Conservation (phyloP, 768 basidiomycete species). For the Tricholoma saponaceum region DNA sequence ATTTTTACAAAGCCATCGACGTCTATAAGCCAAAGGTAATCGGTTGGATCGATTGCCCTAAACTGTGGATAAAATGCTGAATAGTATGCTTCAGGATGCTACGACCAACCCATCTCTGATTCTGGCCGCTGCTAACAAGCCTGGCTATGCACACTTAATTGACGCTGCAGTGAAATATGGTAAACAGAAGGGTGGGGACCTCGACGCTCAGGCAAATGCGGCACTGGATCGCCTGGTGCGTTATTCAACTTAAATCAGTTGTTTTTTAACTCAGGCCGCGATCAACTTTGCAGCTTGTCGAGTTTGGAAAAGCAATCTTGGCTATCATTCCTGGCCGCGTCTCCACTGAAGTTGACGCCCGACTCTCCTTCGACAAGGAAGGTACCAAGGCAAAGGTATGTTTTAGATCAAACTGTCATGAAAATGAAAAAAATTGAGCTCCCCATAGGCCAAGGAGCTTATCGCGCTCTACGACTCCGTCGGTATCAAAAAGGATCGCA, state of each 20-base stretch:
- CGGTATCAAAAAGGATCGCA: slow-evolving; percentile 89
- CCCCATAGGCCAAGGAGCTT: slow-evolving; percentile 66
- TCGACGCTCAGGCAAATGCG: slow-evolving; percentile 71
- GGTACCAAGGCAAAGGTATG: slow-evolving; percentile 82
- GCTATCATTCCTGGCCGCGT: slow-evolving; percentile 96
- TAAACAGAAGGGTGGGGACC: slow-evolving; percentile 75
- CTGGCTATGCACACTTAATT: slow-evolving; percentile 79
- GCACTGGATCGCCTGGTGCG: slow-evolving; percentile 88
- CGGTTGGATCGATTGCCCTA: not conserved
- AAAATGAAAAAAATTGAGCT: not conserved
- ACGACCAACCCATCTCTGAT: slow-evolving; percentile 98
- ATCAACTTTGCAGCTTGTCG: slow-evolving; percentile 73
- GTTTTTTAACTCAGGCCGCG: not conserved
- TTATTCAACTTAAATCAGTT: slow-evolving; percentile 9
- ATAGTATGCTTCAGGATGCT: slow-evolving; percentile 62
- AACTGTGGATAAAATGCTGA: not conserved
- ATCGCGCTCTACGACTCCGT: slow-evolving; percentile 94
- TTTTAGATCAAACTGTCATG: not conserved
- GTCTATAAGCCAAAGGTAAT: slow-evolving; percentile 90
- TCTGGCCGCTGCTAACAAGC: slow-evolving; percentile 88
- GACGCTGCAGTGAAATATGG: slow-evolving; percentile 69
- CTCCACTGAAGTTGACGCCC: slow-evolving; percentile 98
- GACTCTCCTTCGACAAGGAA: slow-evolving; percentile 94
- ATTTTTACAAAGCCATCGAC: slow-evolving; percentile 67
- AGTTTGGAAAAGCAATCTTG: slow-evolving; percentile 96